A percentile compares a stretch with the other conserved stretches of the same genome.
These are phyloP conservation scores for Boechera stricta DNA, from an alignment of 345 rosid genomes.

Conservation along the genomic window DNA sequence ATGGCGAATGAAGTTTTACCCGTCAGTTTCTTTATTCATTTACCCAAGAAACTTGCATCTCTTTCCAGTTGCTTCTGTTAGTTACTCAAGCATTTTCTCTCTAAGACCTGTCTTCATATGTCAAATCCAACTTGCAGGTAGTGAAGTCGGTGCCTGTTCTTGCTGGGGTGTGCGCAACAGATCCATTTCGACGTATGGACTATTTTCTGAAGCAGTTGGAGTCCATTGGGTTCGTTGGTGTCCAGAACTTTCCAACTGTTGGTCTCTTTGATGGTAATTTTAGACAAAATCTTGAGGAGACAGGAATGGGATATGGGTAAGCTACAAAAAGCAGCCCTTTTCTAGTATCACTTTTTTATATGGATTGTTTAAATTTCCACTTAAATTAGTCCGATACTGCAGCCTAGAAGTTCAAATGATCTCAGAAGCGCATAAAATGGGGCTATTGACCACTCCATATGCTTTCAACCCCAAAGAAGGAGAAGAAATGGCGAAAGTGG, in stretches of 20 bases:
- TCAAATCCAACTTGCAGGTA: constrained; percentile 56
- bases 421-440: constrained; percentile 81
- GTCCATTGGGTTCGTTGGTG: constrained; percentile 86
- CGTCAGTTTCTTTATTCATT: constrained; percentile 53
- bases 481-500: constrained; percentile 86
- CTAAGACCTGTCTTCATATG: constrained; percentile 1
- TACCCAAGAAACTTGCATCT: constrained; percentile 19
- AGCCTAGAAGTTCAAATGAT: constrained; percentile 95
- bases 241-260: constrained; percentile 96
- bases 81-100: constrained; percentile 9
- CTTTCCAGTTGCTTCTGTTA: constrained; percentile 4
- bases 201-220: constrained; percentile 85
- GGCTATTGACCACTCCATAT: constrained; percentile 91
- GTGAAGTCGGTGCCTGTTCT: constrained; percentile 88
- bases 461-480: constrained; percentile 80
- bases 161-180: constrained; percentile 95
- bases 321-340: constrained; percentile 30
- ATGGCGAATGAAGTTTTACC: constrained; percentile 97
- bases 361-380: neutral
- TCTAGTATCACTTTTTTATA: constrained; percentile 10
- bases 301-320: constrained; percentile 97
- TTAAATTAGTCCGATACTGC: neutral
- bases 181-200: constrained; percentile 91
- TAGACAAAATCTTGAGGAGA: constrained; percentile 93
- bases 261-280: constrained; percentile 97